Evolutionary conservation across 2,329 filamentous ascomycete species (phyloP), one percentile per base, ranked within the genome.

Genomic region (Alternaria infectoria): DNA sequence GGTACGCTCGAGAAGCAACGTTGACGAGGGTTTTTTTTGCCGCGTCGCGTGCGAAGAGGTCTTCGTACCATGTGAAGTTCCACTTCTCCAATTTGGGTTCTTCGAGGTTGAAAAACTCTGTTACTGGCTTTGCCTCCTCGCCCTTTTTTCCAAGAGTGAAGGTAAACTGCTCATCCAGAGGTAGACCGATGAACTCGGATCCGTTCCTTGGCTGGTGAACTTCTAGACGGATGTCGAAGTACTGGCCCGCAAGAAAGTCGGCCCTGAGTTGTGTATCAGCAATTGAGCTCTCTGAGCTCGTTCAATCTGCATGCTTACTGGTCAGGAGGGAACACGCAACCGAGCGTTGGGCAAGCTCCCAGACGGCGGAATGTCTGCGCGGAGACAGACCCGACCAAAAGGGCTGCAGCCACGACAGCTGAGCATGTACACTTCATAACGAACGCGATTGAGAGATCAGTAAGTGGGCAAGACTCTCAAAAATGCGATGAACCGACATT

Each of bases 31-130:
- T 13, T 30, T 6, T 6, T 12, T 0, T 30, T 30, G 5, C 5
- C 28, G 28, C 88, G 71, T 94, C 92, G 74, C 89, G 83, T 26
- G 92, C 92, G 76, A 93, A 96, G 25, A 93, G 86, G 73, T 96
- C 87, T 83, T 95, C 93, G 74, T 87, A 95, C 91, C 91, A 96
- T n/a, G 85, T 86, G 76, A 96, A 96, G 69, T 89, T 87, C 93
- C 93, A 96, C 67, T 85, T 89, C 84, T 96, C 93, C 15, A 96
- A 81, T 77, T 88, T 81, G 19, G 92, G 90, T 77, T 95, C 91
- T 3, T 86, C 73, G 36, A 91, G 74, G n/a, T 84, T 83, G 82
- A 96, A 95, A 81, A 88, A 93, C 44, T 88, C 82, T 15, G 89
- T 83, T 44, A 89, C 88, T 60, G 85, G 81, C 75, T 87, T 81